Conservation (phyloP, 345 rosid genomes). For the Arabis hirsuta region DNA sequence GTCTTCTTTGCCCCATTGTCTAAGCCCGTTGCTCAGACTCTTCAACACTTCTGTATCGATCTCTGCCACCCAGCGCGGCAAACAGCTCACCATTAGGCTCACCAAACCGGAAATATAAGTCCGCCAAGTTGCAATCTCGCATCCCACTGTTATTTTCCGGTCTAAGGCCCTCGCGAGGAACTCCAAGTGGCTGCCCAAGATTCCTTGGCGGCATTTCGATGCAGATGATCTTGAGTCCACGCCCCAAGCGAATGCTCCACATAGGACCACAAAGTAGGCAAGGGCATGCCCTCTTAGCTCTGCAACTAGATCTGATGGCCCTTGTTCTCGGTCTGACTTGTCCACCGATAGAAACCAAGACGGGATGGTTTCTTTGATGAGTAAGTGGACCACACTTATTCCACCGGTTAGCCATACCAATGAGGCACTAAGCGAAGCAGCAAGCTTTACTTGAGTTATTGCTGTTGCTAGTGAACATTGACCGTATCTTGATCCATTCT, state of each 20-base stretch:
- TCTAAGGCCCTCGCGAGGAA: conserved; percentile 82
- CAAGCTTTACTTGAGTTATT: conserved; percentile 79
- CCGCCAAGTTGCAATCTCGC: conserved; percentile 72
- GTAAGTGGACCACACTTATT: conserved; percentile 64
- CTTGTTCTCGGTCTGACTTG: conserved; percentile 54
- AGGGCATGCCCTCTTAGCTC: conserved; percentile 85
- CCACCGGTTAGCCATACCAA: conserved; percentile 92
- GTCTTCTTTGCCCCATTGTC: conserved; percentile 77
- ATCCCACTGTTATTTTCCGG: conserved; percentile 87
- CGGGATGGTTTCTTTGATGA: conserved; percentile 85
- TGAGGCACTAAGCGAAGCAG: conserved; percentile 91
- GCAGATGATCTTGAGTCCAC: conserved; percentile 69
- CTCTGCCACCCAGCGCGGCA: conserved; percentile 87
- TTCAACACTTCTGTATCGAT: conserved; percentile 70
- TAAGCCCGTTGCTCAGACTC: conserved; percentile 80
- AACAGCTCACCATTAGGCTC: conserved; percentile 81
- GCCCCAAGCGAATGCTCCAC: conserved; percentile 95
- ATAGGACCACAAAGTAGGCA: conserved; percentile 75
- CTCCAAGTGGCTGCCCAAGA: conserved; percentile 72
- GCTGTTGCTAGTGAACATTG: conserved; percentile 77
- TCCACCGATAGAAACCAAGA: conserved; percentile 90
- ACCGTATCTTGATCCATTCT: conserved; percentile 67
- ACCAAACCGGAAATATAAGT: conserved; percentile 76
- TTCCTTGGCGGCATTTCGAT: conserved; percentile 70
- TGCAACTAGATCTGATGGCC: conserved; percentile 63